These are phyloP conservation scores for Podaxis sp. DNA, from an alignment of 768 basidiomycete species.

Conservation along the genomic window DNA sequence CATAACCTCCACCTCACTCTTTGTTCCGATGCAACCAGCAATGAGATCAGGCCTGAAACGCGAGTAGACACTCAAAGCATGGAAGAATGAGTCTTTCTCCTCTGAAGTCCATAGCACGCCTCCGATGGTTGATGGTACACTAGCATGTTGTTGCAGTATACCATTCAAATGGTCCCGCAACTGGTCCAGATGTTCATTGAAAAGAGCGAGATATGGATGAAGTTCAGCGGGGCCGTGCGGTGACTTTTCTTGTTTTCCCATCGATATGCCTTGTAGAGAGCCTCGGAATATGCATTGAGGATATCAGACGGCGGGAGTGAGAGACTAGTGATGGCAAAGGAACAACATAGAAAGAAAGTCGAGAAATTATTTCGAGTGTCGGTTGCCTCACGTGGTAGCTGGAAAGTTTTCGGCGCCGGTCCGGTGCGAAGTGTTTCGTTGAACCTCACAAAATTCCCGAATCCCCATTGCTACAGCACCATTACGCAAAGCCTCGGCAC, in stretches of 20 bases:
- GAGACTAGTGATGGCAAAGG: not conserved
- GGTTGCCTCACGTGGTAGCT: not conserved
- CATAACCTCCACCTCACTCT: slow-evolving; percentile 66
- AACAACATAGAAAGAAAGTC: not conserved
- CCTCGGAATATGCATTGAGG: not conserved
- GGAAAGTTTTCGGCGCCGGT: not conserved
- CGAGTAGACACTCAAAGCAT: slow-evolving; percentile 63
- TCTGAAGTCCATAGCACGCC: slow-evolving; percentile 57
- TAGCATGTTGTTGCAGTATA: not conserved
- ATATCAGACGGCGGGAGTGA: not conserved
- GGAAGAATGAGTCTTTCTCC: slow-evolving; percentile 77
- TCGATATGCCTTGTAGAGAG: not conserved
- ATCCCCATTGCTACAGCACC: not conserved
- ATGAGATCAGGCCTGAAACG: slow-evolving; percentile 78
- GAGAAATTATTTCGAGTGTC: too few species aligned
- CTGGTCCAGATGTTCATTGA: not conserved
- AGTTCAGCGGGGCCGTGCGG: not conserved
- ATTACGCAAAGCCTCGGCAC: not conserved
- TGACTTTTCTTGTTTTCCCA: not conserved
- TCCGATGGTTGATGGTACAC: not conserved
- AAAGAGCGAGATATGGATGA: slow-evolving; percentile 6
- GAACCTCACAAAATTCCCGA: not conserved
- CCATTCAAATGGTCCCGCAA: slow-evolving; percentile 2
- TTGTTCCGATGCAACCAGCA: slow-evolving; percentile 62
- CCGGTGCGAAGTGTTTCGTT: not conserved